A percentile compares a stretch with the other conserved stretches of the same genome.
phyloP scores from a whole-genome alignment of 345 rosid species.

The Camelina laxa region DNA sequence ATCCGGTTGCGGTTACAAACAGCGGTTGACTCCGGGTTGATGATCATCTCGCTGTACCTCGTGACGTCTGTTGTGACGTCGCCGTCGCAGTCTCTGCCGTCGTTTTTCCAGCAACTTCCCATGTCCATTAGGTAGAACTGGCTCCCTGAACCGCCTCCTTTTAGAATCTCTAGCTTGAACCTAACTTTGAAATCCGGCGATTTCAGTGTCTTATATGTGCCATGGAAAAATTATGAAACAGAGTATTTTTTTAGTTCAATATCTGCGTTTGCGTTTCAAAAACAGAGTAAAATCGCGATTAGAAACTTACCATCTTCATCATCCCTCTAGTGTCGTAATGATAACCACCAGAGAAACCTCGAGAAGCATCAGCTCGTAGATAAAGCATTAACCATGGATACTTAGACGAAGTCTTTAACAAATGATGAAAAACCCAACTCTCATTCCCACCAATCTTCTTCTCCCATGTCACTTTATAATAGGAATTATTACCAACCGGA shows the following conservation, averaged over 20 bases:
- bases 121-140: slow-evolving; percentile 49
- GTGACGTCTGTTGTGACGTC: slow-evolving; percentile 59
- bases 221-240: slow-evolving; percentile 7
- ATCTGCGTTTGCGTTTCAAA: neutral
- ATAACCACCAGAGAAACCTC: slow-evolving; percentile 63
- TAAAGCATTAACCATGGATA: slow-evolving; percentile 77
- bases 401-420: slow-evolving; percentile 59
- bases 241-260: slow-evolving; percentile 13
- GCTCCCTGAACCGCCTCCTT: slow-evolving; percentile 60
- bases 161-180: slow-evolving; percentile 50
- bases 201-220: slow-evolving; percentile 42
- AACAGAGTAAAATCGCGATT: slow-evolving; percentile 19
- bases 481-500: slow-evolving; percentile 46
- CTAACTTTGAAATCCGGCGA: slow-evolving; percentile 58
- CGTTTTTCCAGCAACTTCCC: slow-evolving; percentile 76
- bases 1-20: slow-evolving; percentile 47
- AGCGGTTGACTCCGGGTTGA: slow-evolving; percentile 45
- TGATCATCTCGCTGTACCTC: slow-evolving; percentile 53
- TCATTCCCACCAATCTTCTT: slow-evolving; percentile 55
- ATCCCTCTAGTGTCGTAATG: slow-evolving; percentile 67
- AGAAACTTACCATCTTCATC: slow-evolving; percentile 54
- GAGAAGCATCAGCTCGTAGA: slow-evolving; percentile 61
- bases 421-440: slow-evolving; percentile 63
- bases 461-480: slow-evolving; percentile 54
- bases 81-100: slow-evolving; percentile 55